Evolutionary conservation across 495 filamentous ascomycete species (phyloP).

Genomic region (Glarea lozoyensis): DNA sequence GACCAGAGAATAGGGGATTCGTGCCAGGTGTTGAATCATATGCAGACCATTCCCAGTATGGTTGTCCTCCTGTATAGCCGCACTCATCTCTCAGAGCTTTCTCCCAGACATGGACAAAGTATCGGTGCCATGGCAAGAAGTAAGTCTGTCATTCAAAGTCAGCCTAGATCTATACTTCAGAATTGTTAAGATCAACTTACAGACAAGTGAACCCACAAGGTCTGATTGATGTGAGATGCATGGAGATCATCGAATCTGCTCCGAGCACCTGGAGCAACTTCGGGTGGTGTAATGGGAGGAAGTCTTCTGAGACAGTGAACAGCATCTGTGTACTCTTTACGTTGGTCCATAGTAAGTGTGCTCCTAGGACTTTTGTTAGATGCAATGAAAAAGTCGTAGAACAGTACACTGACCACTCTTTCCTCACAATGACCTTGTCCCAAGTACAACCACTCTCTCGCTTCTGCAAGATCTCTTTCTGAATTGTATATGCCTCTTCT

Average conservation of each 20-base stretch:
- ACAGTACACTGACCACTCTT: constrained; percentile 31
- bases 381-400: background rate
- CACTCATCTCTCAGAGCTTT: constrained; percentile 33
- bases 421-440: constrained; percentile 30
- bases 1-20: constrained; percentile 21
- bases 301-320: background rate
- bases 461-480: background rate
- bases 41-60: constrained; percentile 29
- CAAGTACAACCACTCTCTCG: constrained; percentile 21
- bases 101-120: constrained; percentile 36
- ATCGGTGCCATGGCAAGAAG: constrained; percentile 44
- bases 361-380: background rate
- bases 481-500: background rate
- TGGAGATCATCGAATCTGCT: background rate
- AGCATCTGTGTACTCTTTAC: background rate
- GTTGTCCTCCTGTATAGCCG: constrained; percentile 32
- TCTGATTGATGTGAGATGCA: background rate
- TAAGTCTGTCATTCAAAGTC: constrained; percentile 14
- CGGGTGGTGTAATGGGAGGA: background rate
- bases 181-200: background rate
- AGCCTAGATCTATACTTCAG: background rate
- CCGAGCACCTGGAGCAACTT: background rate
- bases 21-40: constrained; percentile 16
- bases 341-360: background rate
- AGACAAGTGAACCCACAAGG: background rate